A percentile compares a stretch with the other conserved stretches of the same genome.
These are phyloP conservation scores for Plasmodium vivax DNA, from an alignment of 169 alveolate species.

Conservation along the genomic window DNA sequence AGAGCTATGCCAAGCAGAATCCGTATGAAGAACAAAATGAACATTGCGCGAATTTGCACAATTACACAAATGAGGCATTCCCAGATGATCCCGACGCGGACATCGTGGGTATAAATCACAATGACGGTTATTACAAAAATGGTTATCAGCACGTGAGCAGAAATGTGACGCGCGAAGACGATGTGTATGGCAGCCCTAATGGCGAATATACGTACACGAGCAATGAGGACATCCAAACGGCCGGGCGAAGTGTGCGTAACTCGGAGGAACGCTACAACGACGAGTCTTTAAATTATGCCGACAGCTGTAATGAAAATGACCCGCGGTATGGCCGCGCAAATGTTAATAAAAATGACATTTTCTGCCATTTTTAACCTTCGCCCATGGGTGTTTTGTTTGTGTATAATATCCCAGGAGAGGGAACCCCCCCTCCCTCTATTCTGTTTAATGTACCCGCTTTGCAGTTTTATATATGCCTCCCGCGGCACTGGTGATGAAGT, in stretches of 20 bases:
- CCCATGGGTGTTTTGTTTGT: conserved; percentile 1
- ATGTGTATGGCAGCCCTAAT: background rate
- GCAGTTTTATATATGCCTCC: background rate
- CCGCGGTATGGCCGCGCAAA: background rate
- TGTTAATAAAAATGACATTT: conserved; percentile 34
- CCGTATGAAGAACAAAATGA: conserved; percentile 13
- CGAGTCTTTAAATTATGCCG: conserved; percentile 18
- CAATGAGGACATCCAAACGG: conserved; percentile 19
- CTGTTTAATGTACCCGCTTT: background rate
- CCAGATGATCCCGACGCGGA: background rate
- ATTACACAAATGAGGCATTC: background rate
- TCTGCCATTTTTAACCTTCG: conserved; percentile 20
- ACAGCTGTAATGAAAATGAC: conserved; percentile 21
- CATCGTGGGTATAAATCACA: conserved; percentile 10
- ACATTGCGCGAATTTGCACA: background rate
- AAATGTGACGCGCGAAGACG: conserved; percentile 1
- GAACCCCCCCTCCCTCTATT: background rate
- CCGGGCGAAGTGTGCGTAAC: background rate
- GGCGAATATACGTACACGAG: conserved; percentile 20
- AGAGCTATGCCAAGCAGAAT: background rate
- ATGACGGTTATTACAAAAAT: conserved; percentile 13
- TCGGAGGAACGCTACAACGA: conserved; percentile 27
- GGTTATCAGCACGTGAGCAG: conserved; percentile 3
- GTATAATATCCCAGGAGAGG: background rate
- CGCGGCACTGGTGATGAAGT: background rate